Conservation (phyloP, 306 rosid species). For the Inga laurina region DNA sequence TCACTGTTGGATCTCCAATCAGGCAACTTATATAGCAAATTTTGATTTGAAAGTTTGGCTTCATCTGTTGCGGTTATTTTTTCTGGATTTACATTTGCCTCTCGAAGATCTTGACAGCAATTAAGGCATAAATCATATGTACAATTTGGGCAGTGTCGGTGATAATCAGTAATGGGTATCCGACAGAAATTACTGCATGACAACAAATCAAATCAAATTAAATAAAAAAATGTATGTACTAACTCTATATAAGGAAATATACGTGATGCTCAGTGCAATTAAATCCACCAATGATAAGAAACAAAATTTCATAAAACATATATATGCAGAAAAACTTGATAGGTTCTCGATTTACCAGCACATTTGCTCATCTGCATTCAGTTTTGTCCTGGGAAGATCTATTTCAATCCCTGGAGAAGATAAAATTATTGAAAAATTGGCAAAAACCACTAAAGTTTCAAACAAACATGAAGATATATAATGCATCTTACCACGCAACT, state of each 20-base stretch:
- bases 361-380: conserved; percentile 98
- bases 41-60: conserved; percentile 44
- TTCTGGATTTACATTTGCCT: conserved; percentile 50
- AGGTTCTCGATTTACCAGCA: conserved; percentile 71
- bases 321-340: neutral
- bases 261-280: conserved; percentile 18
- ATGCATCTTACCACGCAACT: conserved; percentile 68
- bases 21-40: conserved; percentile 57
- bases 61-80: conserved; percentile 44
- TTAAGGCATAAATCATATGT: conserved; percentile 82
- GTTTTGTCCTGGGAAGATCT: conserved; percentile 79
- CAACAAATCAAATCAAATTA: conserved; percentile 33
- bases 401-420: conserved; percentile 68
- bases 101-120: conserved; percentile 88
- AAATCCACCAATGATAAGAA: conserved; percentile 25
- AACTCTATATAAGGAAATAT: conserved; percentile 11
- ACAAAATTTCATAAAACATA: neutral
- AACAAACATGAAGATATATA: conserved; percentile 26
- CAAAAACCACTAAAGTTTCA: conserved; percentile 24
- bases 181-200: conserved; percentile 87
- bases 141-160: conserved; percentile 84
- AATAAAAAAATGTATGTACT: conserved; percentile 1
- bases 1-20: conserved; percentile 74
- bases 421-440: conserved; percentile 32
- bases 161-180: conserved; percentile 94